Conservation (phyloP, 2,329 filamentous ascomycete genomes). For the Dichotomopilus funicola region DNA sequence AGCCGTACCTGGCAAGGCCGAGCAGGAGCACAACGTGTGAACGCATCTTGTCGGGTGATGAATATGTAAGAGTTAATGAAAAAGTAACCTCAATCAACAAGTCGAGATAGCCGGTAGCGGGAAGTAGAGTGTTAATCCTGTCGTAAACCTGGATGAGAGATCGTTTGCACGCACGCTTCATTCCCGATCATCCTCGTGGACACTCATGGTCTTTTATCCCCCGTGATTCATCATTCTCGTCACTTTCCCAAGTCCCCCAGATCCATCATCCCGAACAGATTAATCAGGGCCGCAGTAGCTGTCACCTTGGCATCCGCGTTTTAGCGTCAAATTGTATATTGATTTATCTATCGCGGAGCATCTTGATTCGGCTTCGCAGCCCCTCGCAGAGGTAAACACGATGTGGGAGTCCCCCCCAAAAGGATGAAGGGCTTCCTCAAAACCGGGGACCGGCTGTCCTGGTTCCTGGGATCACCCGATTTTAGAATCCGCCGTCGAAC, state of each 20-base stretch:
- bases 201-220: slow-evolving; percentile 1
- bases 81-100: too few relatives aligned
- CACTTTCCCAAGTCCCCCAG: neutral
- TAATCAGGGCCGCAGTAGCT: neutral
- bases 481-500: slow-evolving; percentile 4
- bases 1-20: slow-evolving; percentile 15
- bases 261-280: neutral
- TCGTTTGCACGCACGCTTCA: too few relatives aligned
- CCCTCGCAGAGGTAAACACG: neutral
- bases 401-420: neutral
- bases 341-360: slow-evolving; percentile 20
- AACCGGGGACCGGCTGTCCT: slow-evolving; percentile 3
- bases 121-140: neutral
- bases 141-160: too few relatives aligned
- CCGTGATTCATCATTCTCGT: neutral
- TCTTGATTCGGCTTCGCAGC: slow-evolving; percentile 4
- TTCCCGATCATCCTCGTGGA: neutral
- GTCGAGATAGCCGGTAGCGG: neutral
- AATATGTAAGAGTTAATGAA: too few relatives aligned
- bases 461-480: slow-evolving; percentile 15
- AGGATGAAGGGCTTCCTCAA: neutral
- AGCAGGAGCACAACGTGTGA: slow-evolving; percentile 4
- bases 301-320: slow-evolving; percentile 1
- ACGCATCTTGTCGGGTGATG: slow-evolving; percentile 14
- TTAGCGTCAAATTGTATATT: slow-evolving; percentile 13